A percentile compares a stretch with the other conserved stretches of the same genome.
Evolutionary conservation across 2,329 filamentous ascomycete species (phyloP).

Genomic region (Tothia fuscella): DNA sequence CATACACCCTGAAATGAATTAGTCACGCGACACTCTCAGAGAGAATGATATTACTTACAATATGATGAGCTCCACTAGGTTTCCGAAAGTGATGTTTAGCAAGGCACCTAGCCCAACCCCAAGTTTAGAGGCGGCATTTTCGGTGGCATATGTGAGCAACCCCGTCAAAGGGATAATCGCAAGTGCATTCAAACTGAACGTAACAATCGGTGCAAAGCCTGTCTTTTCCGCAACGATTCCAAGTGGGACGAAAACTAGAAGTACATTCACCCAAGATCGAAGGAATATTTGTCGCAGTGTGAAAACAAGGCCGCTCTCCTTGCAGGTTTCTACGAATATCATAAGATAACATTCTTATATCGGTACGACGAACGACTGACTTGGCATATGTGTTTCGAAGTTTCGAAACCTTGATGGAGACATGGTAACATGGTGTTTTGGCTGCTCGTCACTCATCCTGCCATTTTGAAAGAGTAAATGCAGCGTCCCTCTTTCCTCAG

Average conservation of each 20-base stretch:
- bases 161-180: conserved; percentile 66
- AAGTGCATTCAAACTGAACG: conserved; percentile 64
- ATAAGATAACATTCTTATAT: too few relatives aligned
- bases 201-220: conserved; percentile 44
- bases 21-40: neutral
- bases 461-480: too few relatives aligned
- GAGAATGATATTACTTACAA: conserved; percentile 30
- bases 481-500: too few relatives aligned
- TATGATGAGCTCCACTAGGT: conserved; percentile 69
- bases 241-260: conserved; percentile 9
- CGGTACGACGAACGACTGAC: too few relatives aligned
- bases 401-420: too few relatives aligned
- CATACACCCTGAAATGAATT: neutral
- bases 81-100: conserved; percentile 68
- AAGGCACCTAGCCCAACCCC: conserved; percentile 62
- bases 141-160: conserved; percentile 60
- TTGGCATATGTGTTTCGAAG: too few relatives aligned
- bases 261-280: conserved; percentile 5
- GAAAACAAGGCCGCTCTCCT: too few relatives aligned
- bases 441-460: too few relatives aligned
- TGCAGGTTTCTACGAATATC: too few relatives aligned
- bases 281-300: neutral
- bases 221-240: conserved; percentile 12
- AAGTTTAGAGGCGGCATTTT: conserved; percentile 60
- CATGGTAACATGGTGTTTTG: too few relatives aligned